Conservation (phyloP, 176 grass and related monocot species). For the Saccharum officinarum region DNA sequence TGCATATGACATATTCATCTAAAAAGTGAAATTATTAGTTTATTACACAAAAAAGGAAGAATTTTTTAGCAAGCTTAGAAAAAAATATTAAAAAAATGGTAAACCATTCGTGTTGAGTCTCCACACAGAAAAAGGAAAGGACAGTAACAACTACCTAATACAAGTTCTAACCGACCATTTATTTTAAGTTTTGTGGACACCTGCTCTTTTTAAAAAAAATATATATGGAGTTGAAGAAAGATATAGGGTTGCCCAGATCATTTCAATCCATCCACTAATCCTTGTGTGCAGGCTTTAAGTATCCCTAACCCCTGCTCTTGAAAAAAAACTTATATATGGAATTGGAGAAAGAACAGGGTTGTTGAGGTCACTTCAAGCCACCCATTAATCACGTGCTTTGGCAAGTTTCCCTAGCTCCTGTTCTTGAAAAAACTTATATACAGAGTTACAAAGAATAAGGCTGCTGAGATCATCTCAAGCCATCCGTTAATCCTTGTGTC, state of each 20-base stretch:
- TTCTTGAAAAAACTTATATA: neutral
- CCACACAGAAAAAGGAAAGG: neutral
- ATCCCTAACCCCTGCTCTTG: neutral
- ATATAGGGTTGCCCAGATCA: neutral
- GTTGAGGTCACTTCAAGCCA: neutral
- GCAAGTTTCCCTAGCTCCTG: neutral
- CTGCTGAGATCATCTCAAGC: neutral
- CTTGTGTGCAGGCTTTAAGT: neutral
- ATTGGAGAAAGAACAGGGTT: constrained; percentile 4
- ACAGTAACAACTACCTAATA: neutral
- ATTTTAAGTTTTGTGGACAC: neutral
- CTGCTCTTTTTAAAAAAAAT: neutral
- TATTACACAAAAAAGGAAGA: no score
- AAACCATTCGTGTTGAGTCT: neutral
- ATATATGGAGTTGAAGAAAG: neutral
- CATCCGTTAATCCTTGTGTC: neutral
- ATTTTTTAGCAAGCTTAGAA: neutral
- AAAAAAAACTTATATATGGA: neutral
- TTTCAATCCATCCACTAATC: neutral
- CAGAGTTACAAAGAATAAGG: neutral
- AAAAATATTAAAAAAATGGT: neutral
- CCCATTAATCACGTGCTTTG: neutral
- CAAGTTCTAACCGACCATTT: neutral
- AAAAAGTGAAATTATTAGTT: neutral
- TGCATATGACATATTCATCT: constrained; percentile 99